phyloP scores from a whole-genome alignment of 169 alveolate species.

The Eimeria sp. region DNA sequence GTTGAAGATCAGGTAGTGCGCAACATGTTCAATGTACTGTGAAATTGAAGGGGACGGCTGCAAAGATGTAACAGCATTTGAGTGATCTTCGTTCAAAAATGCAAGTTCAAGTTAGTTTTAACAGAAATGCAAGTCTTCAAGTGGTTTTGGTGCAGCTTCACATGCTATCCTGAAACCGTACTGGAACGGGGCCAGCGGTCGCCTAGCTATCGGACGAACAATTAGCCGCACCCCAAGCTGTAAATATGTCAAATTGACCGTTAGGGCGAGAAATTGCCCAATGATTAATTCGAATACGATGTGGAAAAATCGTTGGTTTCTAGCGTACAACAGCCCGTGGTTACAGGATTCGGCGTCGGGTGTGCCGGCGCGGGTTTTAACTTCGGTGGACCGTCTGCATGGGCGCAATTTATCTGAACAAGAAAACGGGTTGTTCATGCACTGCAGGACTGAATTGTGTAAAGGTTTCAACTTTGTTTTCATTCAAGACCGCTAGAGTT shows the following conservation, averaged over 20 bases:
- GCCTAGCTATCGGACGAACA: background rate
- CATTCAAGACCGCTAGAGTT: background rate
- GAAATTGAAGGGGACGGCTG: background rate
- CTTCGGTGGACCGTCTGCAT: background rate
- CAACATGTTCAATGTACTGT: background rate
- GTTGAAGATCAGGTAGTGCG: background rate
- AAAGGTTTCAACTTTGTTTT: background rate
- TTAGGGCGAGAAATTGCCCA: too few relatives aligned
- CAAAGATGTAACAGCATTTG: background rate
- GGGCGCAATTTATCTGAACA: background rate
- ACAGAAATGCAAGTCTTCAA: background rate
- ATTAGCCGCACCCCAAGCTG: background rate
- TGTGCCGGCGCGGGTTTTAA: conserved; percentile 7
- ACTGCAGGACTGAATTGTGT: background rate
- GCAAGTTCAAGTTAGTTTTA: background rate
- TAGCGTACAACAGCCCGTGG: background rate
- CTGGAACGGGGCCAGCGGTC: conserved; percentile 31
- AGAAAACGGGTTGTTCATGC: background rate
- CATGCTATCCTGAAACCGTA: background rate
- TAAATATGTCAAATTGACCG: background rate
- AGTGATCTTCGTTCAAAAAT: background rate
- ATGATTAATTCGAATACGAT: background rate
- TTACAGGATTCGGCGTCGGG: background rate
- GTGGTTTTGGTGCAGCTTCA: background rate
- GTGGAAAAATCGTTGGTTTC: background rate